Percentiles rank a stretch among this genome's conserved stretches.
These are phyloP conservation scores for Saxophila tyrrhenica DNA, from an alignment of 495 filamentous ascomycete species.

Conservation along the genomic window DNA sequence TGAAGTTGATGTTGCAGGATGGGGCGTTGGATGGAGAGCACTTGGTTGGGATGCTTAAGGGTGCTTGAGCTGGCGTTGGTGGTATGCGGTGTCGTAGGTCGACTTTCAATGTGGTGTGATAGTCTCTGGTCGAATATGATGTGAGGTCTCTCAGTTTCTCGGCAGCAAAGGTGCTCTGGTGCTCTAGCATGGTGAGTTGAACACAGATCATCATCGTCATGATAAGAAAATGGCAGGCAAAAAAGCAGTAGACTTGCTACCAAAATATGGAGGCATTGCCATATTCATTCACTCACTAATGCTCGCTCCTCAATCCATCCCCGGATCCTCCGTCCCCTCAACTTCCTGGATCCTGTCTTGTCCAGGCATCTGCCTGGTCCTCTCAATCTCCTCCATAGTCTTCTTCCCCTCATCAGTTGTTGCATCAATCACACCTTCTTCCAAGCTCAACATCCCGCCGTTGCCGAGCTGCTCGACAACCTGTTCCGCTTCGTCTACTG, in stretches of 20 bases:
- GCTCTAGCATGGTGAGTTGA: too few species aligned
- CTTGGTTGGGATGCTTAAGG: background rate
- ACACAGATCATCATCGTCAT: too few species aligned
- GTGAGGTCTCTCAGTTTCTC: too few species aligned
- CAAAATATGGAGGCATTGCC: too few species aligned
- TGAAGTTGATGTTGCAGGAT: constrained; percentile 10
- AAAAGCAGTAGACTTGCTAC: too few species aligned
- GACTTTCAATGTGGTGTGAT: background rate
- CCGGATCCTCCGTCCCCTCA: constrained; percentile 8
- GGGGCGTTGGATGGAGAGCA: background rate
- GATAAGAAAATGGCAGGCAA: too few species aligned
- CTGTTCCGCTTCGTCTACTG: constrained; percentile 83
- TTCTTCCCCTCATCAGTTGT: constrained; percentile 84
- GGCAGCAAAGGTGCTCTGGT: too few species aligned
- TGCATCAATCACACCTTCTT: constrained; percentile 87
- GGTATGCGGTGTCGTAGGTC: background rate
- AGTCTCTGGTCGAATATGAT: too few species aligned
- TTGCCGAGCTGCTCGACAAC: constrained; percentile 74
- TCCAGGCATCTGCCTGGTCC: constrained; percentile 36
- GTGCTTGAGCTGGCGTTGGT: background rate
- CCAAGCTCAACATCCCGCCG: constrained; percentile 83
- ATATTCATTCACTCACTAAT: too few species aligned
- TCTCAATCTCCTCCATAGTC: constrained; percentile 67
- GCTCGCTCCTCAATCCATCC: constrained; percentile 1
- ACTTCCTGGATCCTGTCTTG: constrained; percentile 21